Conservation (phyloP, 2,329 filamentous ascomycete species). For the Hypoxylon sp. region DNA sequence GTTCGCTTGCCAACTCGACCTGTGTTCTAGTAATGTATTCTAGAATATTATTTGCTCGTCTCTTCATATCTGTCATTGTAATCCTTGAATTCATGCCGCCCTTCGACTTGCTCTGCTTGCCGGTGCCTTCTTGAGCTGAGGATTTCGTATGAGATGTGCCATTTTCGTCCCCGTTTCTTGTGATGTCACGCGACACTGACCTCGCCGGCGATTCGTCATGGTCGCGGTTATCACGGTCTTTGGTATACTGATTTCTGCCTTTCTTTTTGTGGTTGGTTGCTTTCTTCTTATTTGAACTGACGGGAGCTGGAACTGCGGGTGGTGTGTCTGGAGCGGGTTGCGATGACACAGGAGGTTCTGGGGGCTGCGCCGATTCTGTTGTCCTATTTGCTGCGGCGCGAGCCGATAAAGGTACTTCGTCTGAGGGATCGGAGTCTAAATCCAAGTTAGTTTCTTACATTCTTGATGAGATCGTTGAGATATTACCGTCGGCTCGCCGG, state of each 20-base stretch:
- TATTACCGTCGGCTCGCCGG: slow-evolving; percentile 82
- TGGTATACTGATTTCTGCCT: slow-evolving; percentile 85
- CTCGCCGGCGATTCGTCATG: slow-evolving; percentile 70
- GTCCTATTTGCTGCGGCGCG: slow-evolving; percentile 56
- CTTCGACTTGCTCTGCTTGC: slow-evolving; percentile 71
- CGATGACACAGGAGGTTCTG: slow-evolving; percentile 62
- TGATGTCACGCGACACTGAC: slow-evolving; percentile 66
- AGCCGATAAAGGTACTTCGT: slow-evolving; percentile 72
- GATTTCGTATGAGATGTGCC: slow-evolving; percentile 54
- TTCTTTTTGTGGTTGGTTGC: slow-evolving; percentile 74
- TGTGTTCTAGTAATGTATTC: slow-evolving; percentile 93
- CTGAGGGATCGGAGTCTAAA: slow-evolving; percentile 79
- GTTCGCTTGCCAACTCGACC: slow-evolving; percentile 83
- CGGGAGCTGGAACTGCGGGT: slow-evolving; percentile 57
- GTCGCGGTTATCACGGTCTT: slow-evolving; percentile 74
- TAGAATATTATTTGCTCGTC: slow-evolving; percentile 85
- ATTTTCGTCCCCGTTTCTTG: slow-evolving; percentile 62
- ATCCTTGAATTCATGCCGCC: slow-evolving; percentile 75
- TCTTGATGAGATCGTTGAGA: slow-evolving; percentile 7
- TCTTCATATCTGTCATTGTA: slow-evolving; percentile 90
- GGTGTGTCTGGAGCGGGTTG: slow-evolving; percentile 65
- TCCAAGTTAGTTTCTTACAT: slow-evolving; percentile 56
- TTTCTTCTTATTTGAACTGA: slow-evolving; percentile 72
- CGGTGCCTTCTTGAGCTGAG: slow-evolving; percentile 55
- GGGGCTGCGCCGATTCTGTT: slow-evolving; percentile 53